Conservation (phyloP, 2,329 filamentous ascomycete species). For the Neopestalotiopsis sp. region DNA sequence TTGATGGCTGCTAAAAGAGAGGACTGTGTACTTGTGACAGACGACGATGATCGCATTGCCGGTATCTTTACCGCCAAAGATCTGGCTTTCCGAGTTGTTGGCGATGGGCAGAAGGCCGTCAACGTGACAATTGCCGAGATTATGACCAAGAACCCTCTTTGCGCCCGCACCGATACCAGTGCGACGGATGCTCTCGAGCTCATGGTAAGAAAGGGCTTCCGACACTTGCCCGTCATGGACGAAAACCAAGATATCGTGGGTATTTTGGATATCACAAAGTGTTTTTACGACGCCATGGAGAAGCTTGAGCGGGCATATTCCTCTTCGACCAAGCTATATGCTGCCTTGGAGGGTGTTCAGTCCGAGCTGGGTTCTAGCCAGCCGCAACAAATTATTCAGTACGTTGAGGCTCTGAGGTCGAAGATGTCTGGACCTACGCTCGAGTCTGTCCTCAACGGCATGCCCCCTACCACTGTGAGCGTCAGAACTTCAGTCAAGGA, state of each 20-base stretch:
- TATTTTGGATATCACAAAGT: constrained; percentile 98
- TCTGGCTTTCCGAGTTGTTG: constrained; percentile 95
- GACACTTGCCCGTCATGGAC: constrained; percentile 98
- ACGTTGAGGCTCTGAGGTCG: constrained; percentile 90
- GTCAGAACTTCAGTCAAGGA: constrained; percentile 97
- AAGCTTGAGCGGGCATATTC: constrained; percentile 97
- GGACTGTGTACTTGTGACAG: constrained; percentile 96
- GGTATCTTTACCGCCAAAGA: constrained; percentile 99
- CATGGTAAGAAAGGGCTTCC: constrained; percentile 98
- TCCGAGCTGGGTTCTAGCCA: constrained; percentile 95
- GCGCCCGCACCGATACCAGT: constrained; percentile 95
- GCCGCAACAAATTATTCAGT: constrained; percentile 98
- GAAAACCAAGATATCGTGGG: constrained; percentile 99
- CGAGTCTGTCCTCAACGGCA: constrained; percentile 89
- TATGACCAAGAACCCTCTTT: constrained; percentile 99
- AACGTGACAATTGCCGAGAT: constrained; percentile 95
- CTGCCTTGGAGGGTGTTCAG: constrained; percentile 96
- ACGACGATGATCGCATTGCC: constrained; percentile 96
- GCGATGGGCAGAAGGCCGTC: constrained; percentile 84
- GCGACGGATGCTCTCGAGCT: constrained; percentile 96
- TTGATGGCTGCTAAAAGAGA: constrained; percentile 99
- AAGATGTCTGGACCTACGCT: constrained; percentile 99
- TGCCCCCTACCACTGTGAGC: constrained; percentile 92
- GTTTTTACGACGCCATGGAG: constrained; percentile 99
- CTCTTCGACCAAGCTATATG: constrained; percentile 97